Evolutionary conservation across 202 grass and related monocot genomes (phyloP).

Genomic region (Carex arenaria): DNA sequence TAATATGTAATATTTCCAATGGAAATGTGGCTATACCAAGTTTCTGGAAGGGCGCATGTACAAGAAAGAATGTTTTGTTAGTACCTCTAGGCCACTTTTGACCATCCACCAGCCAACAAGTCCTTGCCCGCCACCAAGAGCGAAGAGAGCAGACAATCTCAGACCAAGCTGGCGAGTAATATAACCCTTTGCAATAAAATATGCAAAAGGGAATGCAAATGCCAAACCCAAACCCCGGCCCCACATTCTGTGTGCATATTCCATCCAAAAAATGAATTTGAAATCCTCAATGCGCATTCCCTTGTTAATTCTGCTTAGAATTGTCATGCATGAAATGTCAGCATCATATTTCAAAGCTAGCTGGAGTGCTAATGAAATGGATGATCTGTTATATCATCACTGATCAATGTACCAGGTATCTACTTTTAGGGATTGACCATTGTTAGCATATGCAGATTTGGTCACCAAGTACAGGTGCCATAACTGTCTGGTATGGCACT

Average conservation of each 20-base stretch:
- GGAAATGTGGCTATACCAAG: background rate
- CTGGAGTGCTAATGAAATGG: slow-evolving; percentile 22
- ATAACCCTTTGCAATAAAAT: slow-evolving; percentile 89
- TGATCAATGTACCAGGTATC: background rate
- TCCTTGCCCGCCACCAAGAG: slow-evolving; percentile 78
- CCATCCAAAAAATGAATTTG: slow-evolving; percentile 99
- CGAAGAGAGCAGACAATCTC: slow-evolving; percentile 68
- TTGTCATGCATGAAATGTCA: slow-evolving; percentile 13
- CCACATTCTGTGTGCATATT: slow-evolving; percentile 98
- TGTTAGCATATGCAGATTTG: background rate
- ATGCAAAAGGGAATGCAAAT: slow-evolving; percentile 77
- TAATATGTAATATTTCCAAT: background rate
- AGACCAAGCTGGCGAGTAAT: slow-evolving; percentile 85
- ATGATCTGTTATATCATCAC: slow-evolving; percentile 11
- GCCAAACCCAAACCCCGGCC: slow-evolving; percentile 70
- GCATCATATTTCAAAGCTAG: slow-evolving; percentile 26
- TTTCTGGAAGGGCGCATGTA: background rate
- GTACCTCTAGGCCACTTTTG: slow-evolving; percentile 96
- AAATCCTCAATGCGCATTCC: slow-evolving; percentile 89
- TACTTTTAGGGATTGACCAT: background rate
- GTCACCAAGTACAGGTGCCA: background rate
- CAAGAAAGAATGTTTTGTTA: slow-evolving; percentile 1
- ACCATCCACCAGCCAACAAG: slow-evolving; percentile 99
- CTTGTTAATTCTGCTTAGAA: slow-evolving; percentile 64
- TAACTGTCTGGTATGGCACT: background rate